Conservation (phyloP, 257 asterid species). For the Lantana camara region DNA sequence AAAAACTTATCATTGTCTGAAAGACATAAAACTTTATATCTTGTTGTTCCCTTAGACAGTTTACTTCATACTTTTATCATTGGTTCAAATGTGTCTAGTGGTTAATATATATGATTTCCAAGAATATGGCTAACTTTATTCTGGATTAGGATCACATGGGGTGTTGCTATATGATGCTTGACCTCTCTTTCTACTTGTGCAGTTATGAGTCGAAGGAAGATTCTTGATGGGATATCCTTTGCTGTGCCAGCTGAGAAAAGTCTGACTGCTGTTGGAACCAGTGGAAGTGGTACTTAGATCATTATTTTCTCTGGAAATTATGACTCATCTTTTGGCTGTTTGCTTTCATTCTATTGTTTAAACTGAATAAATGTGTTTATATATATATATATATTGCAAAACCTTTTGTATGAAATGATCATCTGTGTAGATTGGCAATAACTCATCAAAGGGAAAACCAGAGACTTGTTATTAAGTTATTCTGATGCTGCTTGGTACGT, state of each 20-base stretch:
- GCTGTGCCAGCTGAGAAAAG: slow-evolving; percentile 94
- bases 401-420: slow-evolving; percentile 8
- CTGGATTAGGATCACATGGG: neutral
- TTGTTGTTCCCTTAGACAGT: too few relatives aligned
- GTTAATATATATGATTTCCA: slow-evolving; percentile 6
- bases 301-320: slow-evolving; percentile 15
- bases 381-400: neutral
- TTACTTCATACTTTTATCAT: too few relatives aligned
- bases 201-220: slow-evolving; percentile 84
- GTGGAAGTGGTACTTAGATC: slow-evolving; percentile 85
- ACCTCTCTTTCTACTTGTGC: slow-evolving; percentile 31
- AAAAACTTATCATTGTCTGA: too few relatives aligned
- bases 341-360: slow-evolving; percentile 13
- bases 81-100: slow-evolving; percentile 7
- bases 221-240: slow-evolving; percentile 88
- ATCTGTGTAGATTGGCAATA: slow-evolving; percentile 5
- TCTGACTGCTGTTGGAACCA: slow-evolving; percentile 98
- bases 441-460: neutral
- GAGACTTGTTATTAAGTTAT: slow-evolving; percentile 15
- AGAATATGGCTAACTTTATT: neutral
- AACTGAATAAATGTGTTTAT: slow-evolving; percentile 17
- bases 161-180: slow-evolving; percentile 26
- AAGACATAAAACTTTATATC: too few relatives aligned
- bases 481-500: neutral
- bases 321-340: neutral